phyloP scores from a whole-genome alignment of 2,329 filamentous ascomycete species.

The Hymenoscyphus albidus region DNA sequence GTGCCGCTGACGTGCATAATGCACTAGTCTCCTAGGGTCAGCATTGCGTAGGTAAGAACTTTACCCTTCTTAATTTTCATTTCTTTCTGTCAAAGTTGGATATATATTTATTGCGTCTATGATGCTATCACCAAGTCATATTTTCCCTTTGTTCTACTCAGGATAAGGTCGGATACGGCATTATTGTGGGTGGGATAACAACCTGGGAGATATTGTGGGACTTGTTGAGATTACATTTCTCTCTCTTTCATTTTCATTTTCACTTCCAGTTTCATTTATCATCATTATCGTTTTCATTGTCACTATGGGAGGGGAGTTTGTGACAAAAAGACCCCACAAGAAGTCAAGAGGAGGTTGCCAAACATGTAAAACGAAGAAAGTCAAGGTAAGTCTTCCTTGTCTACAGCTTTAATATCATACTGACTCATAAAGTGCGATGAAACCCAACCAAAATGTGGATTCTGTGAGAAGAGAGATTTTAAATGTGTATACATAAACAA shows the following conservation, averaged over 20 bases:
- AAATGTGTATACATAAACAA: conserved; percentile 25
- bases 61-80: not conserved
- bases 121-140: not conserved
- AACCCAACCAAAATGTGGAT: conserved; percentile 29
- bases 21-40: conserved; percentile 3
- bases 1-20: conserved; percentile 18
- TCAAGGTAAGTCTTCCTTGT: conserved; percentile 26
- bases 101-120: not conserved
- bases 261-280: no score
- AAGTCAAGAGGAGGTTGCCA: conserved; percentile 33
- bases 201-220: no score
- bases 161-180: no score
- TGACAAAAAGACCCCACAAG: conserved; percentile 32
- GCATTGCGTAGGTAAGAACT: not conserved
- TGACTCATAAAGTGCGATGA: conserved; percentile 30
- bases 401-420: not conserved
- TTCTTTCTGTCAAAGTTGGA: not conserved
- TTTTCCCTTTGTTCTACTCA: no score
- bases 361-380: conserved; percentile 32
- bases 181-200: not conserved
- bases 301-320: conserved; percentile 25
- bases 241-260: not conserved
- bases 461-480: conserved; percentile 29
- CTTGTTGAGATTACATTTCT: not conserved
- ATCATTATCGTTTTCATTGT: not conserved